phyloP scores from a whole-genome alignment of 305 asterid genomes.

The Withania somnifera region DNA sequence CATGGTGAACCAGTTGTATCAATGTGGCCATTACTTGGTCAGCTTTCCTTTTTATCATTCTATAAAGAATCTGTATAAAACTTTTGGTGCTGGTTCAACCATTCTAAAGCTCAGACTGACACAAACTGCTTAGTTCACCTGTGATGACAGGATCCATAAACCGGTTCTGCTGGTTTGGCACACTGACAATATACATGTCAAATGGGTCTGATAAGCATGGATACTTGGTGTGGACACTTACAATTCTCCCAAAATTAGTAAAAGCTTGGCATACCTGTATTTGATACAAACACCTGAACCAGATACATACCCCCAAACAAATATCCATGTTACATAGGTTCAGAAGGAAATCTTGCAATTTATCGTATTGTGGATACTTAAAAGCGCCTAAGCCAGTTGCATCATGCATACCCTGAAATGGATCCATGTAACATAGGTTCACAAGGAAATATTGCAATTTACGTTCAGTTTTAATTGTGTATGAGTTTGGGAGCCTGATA shows the following conservation, averaged over 20 bases:
- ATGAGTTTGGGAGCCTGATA: background rate
- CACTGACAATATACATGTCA: background rate
- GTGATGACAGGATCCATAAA: background rate
- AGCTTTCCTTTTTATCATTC: background rate
- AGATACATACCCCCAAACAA: background rate
- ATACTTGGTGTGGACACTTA: background rate
- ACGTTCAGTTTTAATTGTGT: background rate
- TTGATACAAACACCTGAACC: background rate
- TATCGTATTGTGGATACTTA: too few relatives aligned
- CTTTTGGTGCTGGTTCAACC: background rate
- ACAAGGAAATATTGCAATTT: background rate
- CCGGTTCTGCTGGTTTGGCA: background rate
- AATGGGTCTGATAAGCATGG: background rate
- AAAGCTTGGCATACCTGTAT: background rate
- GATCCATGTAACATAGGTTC: background rate
- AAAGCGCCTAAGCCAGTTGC: too few relatives aligned
- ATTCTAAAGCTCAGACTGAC: background rate
- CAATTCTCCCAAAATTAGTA: background rate
- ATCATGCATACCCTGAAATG: too few relatives aligned
- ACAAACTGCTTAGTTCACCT: background rate
- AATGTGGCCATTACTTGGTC: background rate
- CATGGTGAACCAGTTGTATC: background rate
- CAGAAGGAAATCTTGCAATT: too few relatives aligned
- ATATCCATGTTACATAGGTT: too few relatives aligned
- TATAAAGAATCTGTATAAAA: background rate